Evolutionary conservation across 768 basidiomycete species (phyloP).

Genomic region (Amanita brunnescens): DNA sequence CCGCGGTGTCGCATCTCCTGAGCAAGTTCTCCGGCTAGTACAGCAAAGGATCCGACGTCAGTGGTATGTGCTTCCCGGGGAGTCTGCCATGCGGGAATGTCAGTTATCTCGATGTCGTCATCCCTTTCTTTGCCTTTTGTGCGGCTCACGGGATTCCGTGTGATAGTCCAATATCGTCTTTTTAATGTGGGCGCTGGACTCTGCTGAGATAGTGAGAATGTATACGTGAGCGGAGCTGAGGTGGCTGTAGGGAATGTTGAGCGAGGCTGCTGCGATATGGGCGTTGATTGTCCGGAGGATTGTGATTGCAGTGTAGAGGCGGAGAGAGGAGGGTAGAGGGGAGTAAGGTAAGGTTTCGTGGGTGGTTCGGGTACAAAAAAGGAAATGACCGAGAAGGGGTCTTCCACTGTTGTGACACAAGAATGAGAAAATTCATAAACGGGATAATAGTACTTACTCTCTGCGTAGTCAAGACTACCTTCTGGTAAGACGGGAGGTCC

Average conservation of each 20-base stretch:
- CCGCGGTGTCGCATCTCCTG: constrained; percentile 33
- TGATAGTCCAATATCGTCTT: constrained; percentile 54
- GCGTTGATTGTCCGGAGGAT: constrained; percentile 16
- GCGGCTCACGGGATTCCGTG: constrained; percentile 40
- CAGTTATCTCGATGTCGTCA: constrained; percentile 31
- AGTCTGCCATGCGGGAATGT: constrained; percentile 34
- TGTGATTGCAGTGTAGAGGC: constrained; percentile 20
- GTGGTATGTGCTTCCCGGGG: constrained; percentile 44
- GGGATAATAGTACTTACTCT: constrained; percentile 37
- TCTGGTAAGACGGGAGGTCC: constrained; percentile 65
- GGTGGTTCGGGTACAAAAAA: constrained; percentile 50
- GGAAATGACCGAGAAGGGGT: constrained; percentile 64
- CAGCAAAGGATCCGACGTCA: constrained; percentile 58
- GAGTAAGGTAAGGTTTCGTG: constrained; percentile 45
- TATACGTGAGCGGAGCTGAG: constrained; percentile 17
- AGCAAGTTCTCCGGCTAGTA: constrained; percentile 38
- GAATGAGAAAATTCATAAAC: neutral
- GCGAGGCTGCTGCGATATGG: constrained; percentile 10
- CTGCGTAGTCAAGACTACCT: constrained; percentile 69
- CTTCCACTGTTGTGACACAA: constrained; percentile 48
- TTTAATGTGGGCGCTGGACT: constrained; percentile 17
- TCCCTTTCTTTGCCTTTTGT: constrained; percentile 44
- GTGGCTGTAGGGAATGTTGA: constrained; percentile 19
- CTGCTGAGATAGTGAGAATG: constrained; percentile 9
- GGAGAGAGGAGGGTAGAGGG: constrained; percentile 41